These are phyloP conservation scores for Suillus sp. DNA, from an alignment of 768 basidiomycete species.

Conservation along the genomic window DNA sequence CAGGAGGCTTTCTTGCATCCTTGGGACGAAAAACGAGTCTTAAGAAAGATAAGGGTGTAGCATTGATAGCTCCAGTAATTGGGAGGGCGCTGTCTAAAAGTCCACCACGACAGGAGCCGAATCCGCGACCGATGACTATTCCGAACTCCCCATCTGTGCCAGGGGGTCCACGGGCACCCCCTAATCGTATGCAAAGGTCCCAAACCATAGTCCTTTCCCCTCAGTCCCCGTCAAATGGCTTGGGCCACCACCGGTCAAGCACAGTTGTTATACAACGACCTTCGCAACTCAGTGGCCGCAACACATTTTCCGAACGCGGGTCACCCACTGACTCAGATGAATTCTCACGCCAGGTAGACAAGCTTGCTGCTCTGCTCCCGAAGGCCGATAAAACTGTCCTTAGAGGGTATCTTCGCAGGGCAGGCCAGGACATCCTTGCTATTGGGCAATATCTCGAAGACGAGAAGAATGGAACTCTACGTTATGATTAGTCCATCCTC, in stretches of 20 bases:
- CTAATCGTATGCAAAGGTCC: constrained; percentile 62
- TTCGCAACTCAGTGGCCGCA: constrained; percentile 32
- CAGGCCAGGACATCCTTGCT: constrained; percentile 82
- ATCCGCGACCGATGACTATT: constrained; percentile 35
- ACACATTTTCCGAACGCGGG: constrained; percentile 15
- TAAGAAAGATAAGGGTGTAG: constrained; percentile 36
- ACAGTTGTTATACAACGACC: constrained; percentile 28
- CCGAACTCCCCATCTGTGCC: constrained; percentile 55
- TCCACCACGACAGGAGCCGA: constrained; percentile 34
- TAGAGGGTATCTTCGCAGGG: constrained; percentile 68
- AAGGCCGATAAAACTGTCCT: constrained; percentile 69
- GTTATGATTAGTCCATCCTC: constrained; percentile 33
- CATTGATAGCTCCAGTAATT: constrained; percentile 34
- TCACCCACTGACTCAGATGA: constrained; percentile 36
- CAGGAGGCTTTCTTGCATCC: constrained; percentile 72
- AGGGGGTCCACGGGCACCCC: constrained; percentile 74
- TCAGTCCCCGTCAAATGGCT: constrained; percentile 25
- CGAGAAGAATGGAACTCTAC: constrained; percentile 71
- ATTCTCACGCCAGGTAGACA: constrained; percentile 70
- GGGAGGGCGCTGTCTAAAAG: constrained; percentile 40
- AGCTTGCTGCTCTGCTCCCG: constrained; percentile 68
- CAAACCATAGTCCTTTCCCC: constrained; percentile 60
- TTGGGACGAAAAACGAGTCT: constrained; percentile 71
- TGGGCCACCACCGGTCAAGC: constrained; percentile 33
- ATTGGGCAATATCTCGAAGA: constrained; percentile 87